Percentiles rank a stretch among this genome's conserved stretches.
Conservation (phyloP, 176 grass and related monocot species). For the Aegilops tauschii region DNA sequence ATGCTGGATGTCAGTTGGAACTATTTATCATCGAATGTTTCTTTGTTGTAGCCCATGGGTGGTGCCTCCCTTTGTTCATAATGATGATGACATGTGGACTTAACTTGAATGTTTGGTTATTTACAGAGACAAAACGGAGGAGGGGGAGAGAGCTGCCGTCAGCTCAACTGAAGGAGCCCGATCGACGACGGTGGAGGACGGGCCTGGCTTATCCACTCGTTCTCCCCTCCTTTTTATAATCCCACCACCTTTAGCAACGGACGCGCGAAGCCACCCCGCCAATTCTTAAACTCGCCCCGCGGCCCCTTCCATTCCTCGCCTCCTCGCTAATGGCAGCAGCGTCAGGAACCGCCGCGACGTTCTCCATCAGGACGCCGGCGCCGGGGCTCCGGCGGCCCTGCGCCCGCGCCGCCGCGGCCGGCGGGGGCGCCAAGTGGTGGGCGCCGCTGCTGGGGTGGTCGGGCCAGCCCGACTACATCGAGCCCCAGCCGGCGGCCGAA, state of each 20-base stretch:
- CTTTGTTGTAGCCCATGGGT: neutral
- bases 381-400: neutral
- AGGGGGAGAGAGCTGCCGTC: neutral
- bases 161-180: too few species aligned
- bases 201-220: neutral
- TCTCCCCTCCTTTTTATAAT: conserved; percentile 10
- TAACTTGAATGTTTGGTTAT: neutral
- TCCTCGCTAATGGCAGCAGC: conserved; percentile 17
- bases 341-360: neutral
- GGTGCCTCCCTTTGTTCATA: neutral
- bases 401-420: neutral
- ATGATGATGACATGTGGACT: neutral
- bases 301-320: too few species aligned
- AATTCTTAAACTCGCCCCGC: neutral
- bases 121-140: neutral
- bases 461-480: conserved; percentile 73
- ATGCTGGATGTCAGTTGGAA: neutral
- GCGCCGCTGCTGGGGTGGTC: conserved; percentile 82
- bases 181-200: neutral
- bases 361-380: conserved; percentile 11
- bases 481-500: neutral
- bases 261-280: neutral
- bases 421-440: conserved; percentile 60
- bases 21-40: neutral
- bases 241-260: neutral